Evolutionary conservation across 768 basidiomycete genomes (phyloP).

Genomic region (Boletus eberwhitei): DNA sequence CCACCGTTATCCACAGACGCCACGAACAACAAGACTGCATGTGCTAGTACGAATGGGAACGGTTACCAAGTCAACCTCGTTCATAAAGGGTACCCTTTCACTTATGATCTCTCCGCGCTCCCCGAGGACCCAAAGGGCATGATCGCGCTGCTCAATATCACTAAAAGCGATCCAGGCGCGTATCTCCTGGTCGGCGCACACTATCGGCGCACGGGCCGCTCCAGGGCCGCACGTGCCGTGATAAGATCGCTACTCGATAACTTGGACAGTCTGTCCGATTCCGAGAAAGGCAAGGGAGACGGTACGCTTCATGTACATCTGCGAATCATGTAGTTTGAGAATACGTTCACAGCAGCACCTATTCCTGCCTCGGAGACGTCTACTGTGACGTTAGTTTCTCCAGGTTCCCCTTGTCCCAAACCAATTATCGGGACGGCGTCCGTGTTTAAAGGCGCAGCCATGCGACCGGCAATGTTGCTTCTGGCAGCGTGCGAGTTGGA

Average conservation of each 20-base stretch:
- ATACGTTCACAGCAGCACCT: conserved; percentile 10
- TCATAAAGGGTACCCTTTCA: conserved; percentile 28
- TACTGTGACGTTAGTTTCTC: conserved; percentile 4
- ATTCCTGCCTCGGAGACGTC: conserved; percentile 7
- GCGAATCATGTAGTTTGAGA: conserved; percentile 13
- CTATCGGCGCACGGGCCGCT: conserved; percentile 33
- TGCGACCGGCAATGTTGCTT: conserved; percentile 30
- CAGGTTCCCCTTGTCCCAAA: conserved; percentile 8
- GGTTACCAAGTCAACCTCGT: conserved; percentile 22
- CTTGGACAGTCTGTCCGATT: conserved; percentile 3
- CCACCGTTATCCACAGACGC: conserved; percentile 13
- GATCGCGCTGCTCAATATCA: conserved; percentile 25
- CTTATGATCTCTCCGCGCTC: conserved; percentile 27
- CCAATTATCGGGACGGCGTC: conserved; percentile 4
- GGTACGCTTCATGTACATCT: conserved; percentile 22
- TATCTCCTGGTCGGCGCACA: conserved; percentile 31
- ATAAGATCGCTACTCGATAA: conserved; percentile 25
- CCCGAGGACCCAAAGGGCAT: conserved; percentile 29
- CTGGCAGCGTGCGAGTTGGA: conserved; percentile 34
- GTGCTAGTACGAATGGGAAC: neutral
- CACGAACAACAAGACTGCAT: neutral
- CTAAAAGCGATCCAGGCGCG: conserved; percentile 31
- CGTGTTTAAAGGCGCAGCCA: conserved; percentile 11
- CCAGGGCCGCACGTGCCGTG: conserved; percentile 28
- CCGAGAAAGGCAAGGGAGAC: conserved; percentile 22